These are phyloP conservation scores for Climacium dendroides DNA, from an alignment of 225 moss, liverwort and hornwort genomes.

Conservation along the genomic window DNA sequence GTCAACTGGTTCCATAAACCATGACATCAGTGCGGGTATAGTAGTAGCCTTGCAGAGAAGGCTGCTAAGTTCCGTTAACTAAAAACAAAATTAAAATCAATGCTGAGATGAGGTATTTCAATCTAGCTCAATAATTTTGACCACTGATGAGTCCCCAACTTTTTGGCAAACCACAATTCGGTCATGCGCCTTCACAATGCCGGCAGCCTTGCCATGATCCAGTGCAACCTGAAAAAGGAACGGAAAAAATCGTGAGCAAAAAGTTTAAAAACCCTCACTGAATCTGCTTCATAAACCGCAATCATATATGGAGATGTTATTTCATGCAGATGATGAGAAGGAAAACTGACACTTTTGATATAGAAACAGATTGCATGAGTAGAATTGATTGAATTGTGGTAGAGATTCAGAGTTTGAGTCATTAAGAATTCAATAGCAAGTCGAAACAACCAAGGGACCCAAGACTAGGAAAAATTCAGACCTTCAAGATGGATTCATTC, in stretches of 20 bases:
- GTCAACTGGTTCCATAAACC: not conserved
- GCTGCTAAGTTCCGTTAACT: not conserved
- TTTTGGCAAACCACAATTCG: constrained; percentile 91
- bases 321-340: not conserved
- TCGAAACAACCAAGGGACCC: not conserved
- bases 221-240: constrained; percentile 43
- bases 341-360: not conserved
- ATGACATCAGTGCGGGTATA: not conserved
- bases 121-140: constrained; percentile 65
- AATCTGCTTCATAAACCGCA: not conserved
- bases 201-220: constrained; percentile 87
- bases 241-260: not conserved
- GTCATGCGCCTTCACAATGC: constrained; percentile 90
- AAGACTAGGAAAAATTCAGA: not conserved
- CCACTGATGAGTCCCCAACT: constrained; percentile 86
- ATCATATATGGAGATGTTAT: not conserved
- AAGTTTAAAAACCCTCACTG: not conserved
- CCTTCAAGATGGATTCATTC: constrained; percentile 88
- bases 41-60: not conserved
- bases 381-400: not conserved
- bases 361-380: not conserved
- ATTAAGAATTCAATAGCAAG: not conserved
- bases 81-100: not conserved
- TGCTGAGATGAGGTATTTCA: not conserved
- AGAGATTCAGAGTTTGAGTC: not conserved